Conservation (phyloP, 2,329 filamentous ascomycete genomes). For the Colletotrichum coccodes region DNA sequence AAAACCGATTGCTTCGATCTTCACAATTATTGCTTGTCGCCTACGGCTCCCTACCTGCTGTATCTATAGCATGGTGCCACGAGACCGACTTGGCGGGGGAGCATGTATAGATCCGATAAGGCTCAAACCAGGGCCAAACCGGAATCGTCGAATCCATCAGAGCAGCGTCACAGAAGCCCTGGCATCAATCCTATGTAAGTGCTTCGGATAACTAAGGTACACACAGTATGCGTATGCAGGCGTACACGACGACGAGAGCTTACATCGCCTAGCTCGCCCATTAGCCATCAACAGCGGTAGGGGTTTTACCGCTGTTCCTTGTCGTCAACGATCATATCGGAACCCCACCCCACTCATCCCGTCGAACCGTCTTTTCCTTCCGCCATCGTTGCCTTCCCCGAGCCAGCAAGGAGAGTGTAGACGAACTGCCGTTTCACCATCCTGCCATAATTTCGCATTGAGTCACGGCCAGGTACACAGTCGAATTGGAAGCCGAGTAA, state of each 20-base stretch:
- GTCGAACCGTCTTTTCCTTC: constrained; percentile 1
- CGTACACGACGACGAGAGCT: background rate
- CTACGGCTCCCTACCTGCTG: background rate
- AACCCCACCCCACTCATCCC: constrained; percentile 2
- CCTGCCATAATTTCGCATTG: constrained; percentile 27
- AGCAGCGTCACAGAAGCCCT: no score
- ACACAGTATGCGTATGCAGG: background rate
- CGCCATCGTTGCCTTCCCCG: background rate
- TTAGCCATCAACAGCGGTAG: background rate
- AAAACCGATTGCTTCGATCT: background rate
- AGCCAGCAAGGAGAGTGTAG: background rate
- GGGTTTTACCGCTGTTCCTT: background rate
- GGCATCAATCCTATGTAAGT: background rate
- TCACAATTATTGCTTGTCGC: background rate
- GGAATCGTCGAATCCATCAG: background rate
- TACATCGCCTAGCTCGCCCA: background rate
- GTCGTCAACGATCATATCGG: constrained; percentile 17
- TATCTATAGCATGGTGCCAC: background rate
- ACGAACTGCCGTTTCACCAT: constrained; percentile 20
- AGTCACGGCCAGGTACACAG: constrained; percentile 15
- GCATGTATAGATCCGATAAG: background rate
- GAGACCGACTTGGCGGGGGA: background rate
- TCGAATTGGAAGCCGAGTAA: constrained; percentile 9
- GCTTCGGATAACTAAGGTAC: background rate
- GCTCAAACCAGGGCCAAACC: constrained; percentile 14